These are phyloP conservation scores for Betula pendula DNA, from an alignment of 306 rosid genomes.

Conservation along the genomic window DNA sequence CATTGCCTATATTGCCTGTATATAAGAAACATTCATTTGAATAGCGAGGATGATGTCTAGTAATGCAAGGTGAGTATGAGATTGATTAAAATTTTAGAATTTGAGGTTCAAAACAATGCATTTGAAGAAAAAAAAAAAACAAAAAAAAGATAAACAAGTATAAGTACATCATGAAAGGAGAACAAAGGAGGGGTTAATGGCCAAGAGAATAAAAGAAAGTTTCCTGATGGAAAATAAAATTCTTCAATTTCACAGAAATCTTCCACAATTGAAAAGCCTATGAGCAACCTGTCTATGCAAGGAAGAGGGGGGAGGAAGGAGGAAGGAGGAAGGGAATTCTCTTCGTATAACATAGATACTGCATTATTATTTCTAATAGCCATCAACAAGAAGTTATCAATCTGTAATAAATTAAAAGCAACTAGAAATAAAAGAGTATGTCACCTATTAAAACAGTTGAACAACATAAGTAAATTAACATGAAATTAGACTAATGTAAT, in stretches of 20 bases:
- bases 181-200: background rate
- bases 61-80: background rate
- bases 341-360: background rate
- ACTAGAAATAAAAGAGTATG: background rate
- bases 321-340: background rate
- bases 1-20: background rate
- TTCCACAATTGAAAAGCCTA: slow-evolving; percentile 6
- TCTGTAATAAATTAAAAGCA: background rate
- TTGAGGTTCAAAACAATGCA: background rate
- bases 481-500: background rate
- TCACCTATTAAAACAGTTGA: slow-evolving; percentile 14
- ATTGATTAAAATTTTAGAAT: background rate
- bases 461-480: slow-evolving; percentile 7
- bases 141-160: background rate
- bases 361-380: background rate
- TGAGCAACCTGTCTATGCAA: background rate
- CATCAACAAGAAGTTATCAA: background rate
- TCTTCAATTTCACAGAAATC: background rate
- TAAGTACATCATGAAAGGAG: background rate
- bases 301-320: background rate
- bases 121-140: background rate
- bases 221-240: background rate
- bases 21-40: background rate
- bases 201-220: background rate
- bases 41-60: background rate